Base-by-base conservation (phyloP, 768 basidiomycete species). In the Termitomyces bulborhizus region DNA sequence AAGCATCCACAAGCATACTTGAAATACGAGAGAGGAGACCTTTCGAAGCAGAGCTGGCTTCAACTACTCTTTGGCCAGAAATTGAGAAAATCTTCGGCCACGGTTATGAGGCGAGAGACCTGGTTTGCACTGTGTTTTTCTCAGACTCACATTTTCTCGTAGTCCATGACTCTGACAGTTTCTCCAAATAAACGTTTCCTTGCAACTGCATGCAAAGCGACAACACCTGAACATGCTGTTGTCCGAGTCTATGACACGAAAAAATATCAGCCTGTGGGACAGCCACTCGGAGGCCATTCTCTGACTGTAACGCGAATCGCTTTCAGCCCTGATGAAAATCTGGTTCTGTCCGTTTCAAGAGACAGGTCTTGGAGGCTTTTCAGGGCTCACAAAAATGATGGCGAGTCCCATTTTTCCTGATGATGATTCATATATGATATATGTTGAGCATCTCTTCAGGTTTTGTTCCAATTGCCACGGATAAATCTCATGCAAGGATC, bases 31-130 rank as follows among this genome's bases (percentile, higher is more conserved):
- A 40, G 26, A 56, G 60, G 49, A 72, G 79, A n/a, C 87, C 97
- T 0, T 91, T 93, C 54, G 97, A 98, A 66, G 92, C 90, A 11
- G 94, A 98, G 68, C 77, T 98, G 0, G 86, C 92, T 0, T 80
- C 84, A 0, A 80, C 82, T 15, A 98, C 96, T 0, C 76, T 98
- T 0, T 99, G 97, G 97, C 97, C 96, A 0, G 97, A 99, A 72
- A 75, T 84, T 1, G 97, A 98, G 63, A 99, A 99, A 68, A 77
- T 99, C 0, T 99, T 97, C 67, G 97, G 96, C 4, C 97, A 98
- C 69, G 94, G 96, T 41, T 98, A 98, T 63, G 97, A 99, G 81
- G 93, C 88, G 57, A 50, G 57, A 50, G 71, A 44, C 16, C 46
- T n/a, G 18, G 9, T 40, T 56, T 5, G 42, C 18, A 29, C 24